A percentile compares a stretch with the other conserved stretches of the same genome.
phyloP scores from a whole-genome alignment of 179 eudicot genomes.

The Vitellaria paradoxa region DNA sequence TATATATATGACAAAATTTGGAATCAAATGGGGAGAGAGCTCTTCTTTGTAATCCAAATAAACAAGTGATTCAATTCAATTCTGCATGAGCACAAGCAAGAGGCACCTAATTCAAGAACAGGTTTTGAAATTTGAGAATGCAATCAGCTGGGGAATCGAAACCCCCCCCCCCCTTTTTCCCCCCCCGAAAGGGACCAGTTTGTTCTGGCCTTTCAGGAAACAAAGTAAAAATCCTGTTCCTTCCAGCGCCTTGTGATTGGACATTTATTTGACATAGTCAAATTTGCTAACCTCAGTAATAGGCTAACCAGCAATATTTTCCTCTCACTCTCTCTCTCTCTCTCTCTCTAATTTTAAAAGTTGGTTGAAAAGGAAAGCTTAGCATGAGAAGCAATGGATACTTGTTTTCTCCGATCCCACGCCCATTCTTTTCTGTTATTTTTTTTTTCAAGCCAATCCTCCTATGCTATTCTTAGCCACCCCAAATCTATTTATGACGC shows the following conservation, averaged over 20 bases:
- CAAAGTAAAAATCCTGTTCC: constrained; percentile 1
- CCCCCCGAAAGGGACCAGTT: constrained; percentile 23
- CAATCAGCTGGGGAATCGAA: background rate
- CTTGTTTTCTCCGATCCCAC: background rate
- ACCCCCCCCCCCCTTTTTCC: background rate
- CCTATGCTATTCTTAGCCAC: background rate
- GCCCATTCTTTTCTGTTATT: background rate
- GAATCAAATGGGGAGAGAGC: background rate
- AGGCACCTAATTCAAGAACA: constrained; percentile 2
- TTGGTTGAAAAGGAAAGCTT: background rate
- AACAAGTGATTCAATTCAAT: background rate
- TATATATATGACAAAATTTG: constrained; percentile 2
- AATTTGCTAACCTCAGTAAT: constrained; percentile 7
- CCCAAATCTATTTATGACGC: background rate
- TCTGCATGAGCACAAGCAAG: background rate
- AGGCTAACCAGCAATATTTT: background rate
- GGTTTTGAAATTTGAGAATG: constrained; percentile 10
- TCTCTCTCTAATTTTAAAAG: background rate
- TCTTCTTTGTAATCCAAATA: background rate
- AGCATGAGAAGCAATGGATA: background rate
- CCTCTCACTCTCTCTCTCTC: constrained; percentile 19
- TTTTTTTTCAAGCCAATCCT: background rate
- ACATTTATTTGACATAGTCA: constrained; percentile 8
- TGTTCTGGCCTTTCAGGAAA: constrained; percentile 24
- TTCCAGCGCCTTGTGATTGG: background rate